phyloP scores from a whole-genome alignment of 768 basidiomycete species.

The Gymnopilus dilepis region DNA sequence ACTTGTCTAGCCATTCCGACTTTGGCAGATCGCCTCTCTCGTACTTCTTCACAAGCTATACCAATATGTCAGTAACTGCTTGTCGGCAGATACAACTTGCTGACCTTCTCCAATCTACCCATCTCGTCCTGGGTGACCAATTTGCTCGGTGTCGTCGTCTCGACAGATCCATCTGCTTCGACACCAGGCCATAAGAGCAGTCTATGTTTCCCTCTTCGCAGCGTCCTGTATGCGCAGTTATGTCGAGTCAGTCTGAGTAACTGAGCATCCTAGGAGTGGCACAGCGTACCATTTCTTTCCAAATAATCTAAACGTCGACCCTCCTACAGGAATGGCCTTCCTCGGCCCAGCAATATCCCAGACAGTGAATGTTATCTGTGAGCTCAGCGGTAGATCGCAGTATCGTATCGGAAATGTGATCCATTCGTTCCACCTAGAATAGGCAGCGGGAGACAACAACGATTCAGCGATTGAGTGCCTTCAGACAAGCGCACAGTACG shows the following conservation, averaged over 20 bases:
- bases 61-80: background rate
- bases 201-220: constrained; percentile 91
- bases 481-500: background rate
- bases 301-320: constrained; percentile 89
- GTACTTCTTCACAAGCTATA: constrained; percentile 90
- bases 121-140: constrained; percentile 84
- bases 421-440: constrained; percentile 91
- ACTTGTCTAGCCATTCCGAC: constrained; percentile 94
- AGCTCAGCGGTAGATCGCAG: constrained; percentile 87
- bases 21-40: constrained; percentile 93
- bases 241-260: background rate
- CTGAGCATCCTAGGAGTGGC: background rate
- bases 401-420: constrained; percentile 91
- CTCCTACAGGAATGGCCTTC: constrained; percentile 83
- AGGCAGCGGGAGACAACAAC: background rate
- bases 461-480: background rate
- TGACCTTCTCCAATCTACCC: constrained; percentile 91
- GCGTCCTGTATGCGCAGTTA: constrained; percentile 52
- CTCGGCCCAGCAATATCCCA: constrained; percentile 94
- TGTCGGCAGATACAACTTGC: constrained; percentile 10
- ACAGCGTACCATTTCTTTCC: constrained; percentile 86
- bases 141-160: constrained; percentile 90
- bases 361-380: constrained; percentile 92
- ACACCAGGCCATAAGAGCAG: constrained; percentile 81
- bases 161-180: constrained; percentile 85